Percentiles rank a stretch among this genome's conserved stretches.
These are phyloP conservation scores for Pleurostoma richardsiae DNA, from an alignment of 2,329 filamentous ascomycete genomes.

Conservation along the genomic window DNA sequence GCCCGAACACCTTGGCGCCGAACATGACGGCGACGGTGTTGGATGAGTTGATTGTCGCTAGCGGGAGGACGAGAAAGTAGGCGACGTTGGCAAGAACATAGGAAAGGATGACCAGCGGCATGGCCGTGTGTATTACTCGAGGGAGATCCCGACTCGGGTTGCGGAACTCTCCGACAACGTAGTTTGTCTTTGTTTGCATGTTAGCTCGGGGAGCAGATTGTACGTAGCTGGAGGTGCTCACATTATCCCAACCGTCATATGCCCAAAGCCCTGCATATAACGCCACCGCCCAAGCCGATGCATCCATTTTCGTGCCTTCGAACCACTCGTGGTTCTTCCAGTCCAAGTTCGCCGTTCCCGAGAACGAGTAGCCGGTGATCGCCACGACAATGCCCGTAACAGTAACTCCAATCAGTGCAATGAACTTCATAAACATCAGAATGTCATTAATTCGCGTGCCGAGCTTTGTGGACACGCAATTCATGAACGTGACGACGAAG, in stretches of 20 bases:
- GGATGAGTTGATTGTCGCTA: conserved; percentile 72
- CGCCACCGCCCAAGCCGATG: conserved; percentile 87
- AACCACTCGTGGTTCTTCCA: conserved; percentile 93
- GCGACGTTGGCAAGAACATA: conserved; percentile 89
- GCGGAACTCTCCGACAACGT: conserved; percentile 94
- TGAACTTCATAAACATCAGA: conserved; percentile 96
- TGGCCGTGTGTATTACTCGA: conserved; percentile 90
- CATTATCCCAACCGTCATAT: conserved; percentile 98
- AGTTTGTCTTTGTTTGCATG: conserved; percentile 69
- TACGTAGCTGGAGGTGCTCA: conserved; percentile 38
- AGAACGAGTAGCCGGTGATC: conserved; percentile 73
- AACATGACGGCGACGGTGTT: conserved; percentile 98
- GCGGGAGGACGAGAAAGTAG: conserved; percentile 90
- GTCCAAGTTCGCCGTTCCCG: conserved; percentile 69
- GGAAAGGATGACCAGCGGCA: conserved; percentile 85
- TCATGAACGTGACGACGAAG: conserved; percentile 72
- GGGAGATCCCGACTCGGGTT: conserved; percentile 87
- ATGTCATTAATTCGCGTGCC: conserved; percentile 83
- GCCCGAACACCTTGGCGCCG: conserved; percentile 83
- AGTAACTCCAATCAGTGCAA: conserved; percentile 81
- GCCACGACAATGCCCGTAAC: conserved; percentile 87
- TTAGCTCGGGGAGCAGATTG: no score
- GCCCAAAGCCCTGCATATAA: conserved; percentile 96
- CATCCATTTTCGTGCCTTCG: conserved; percentile 71
- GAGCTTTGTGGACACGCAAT: conserved; percentile 85